Percentiles rank a stretch among this genome's conserved stretches.
Evolutionary conservation across 768 basidiomycete genomes (phyloP).

Genomic region (Hypholoma fasciculare): DNA sequence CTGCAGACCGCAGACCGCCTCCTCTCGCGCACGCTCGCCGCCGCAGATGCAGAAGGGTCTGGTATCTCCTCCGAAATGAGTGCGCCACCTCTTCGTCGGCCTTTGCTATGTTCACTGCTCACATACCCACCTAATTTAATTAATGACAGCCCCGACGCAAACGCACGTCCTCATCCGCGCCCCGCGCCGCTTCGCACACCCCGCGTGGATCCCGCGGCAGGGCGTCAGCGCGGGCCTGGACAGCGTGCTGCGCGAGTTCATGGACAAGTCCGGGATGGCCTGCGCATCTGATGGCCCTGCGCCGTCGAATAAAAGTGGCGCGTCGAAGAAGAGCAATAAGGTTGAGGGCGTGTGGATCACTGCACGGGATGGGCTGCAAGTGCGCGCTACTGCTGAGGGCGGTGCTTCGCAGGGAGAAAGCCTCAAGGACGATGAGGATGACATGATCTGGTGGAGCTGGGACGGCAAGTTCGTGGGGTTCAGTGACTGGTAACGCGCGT

Average conservation of each 20-base stretch:
- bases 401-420: slow-evolving; percentile 5
- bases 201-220: slow-evolving; percentile 48
- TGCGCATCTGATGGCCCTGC: background rate
- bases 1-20: slow-evolving; percentile 35
- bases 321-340: slow-evolving; percentile 19
- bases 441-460: slow-evolving; percentile 69
- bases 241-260: slow-evolving; percentile 37
- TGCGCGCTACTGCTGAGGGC: background rate
- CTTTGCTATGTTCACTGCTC: background rate
- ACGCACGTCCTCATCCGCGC: slow-evolving; percentile 48
- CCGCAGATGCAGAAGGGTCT: slow-evolving; percentile 31
- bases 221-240: slow-evolving; percentile 40
- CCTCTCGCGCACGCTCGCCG: slow-evolving; percentile 35
- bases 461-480: slow-evolving; percentile 56
- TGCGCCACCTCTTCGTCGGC: slow-evolving; percentile 6
- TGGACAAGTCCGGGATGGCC: slow-evolving; percentile 30
- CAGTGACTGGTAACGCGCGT: slow-evolving; percentile 40
- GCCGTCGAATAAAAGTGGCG: background rate
- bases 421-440: slow-evolving; percentile 17
- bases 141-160: slow-evolving; percentile 39
- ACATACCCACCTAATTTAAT: background rate
- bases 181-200: slow-evolving; percentile 45
- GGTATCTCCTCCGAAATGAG: slow-evolving; percentile 38
- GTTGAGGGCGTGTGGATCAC: slow-evolving; percentile 54
- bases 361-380: slow-evolving; percentile 22